Conservation (phyloP, 2,329 filamentous ascomycete species). For the Colletotrichum sp. region DNA sequence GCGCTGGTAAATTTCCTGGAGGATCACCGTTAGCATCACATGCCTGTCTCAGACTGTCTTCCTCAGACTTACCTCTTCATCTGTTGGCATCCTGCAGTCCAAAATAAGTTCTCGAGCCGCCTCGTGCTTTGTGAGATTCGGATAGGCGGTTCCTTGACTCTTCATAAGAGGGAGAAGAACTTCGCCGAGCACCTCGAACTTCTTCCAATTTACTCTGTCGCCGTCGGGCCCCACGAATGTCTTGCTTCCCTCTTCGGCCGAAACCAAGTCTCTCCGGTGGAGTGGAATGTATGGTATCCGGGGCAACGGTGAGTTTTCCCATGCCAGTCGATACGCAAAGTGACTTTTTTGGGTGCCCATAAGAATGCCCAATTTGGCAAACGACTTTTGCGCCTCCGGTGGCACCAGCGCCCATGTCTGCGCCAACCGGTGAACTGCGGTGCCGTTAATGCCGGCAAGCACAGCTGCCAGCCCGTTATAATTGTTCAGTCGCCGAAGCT, state of each 20-base stretch:
- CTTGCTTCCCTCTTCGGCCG: slow-evolving; percentile 88
- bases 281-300: slow-evolving; percentile 94
- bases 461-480: slow-evolving; percentile 97
- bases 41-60: neutral
- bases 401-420: slow-evolving; percentile 82
- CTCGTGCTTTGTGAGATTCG: slow-evolving; percentile 72
- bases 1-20: slow-evolving; percentile 67
- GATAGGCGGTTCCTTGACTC: slow-evolving; percentile 86
- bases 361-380: slow-evolving; percentile 85
- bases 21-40: slow-evolving; percentile 26
- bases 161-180: slow-evolving; percentile 89
- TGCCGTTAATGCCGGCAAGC: slow-evolving; percentile 89
- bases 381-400: slow-evolving; percentile 76
- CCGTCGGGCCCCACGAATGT: slow-evolving; percentile 80
- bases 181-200: slow-evolving; percentile 95
- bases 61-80: slow-evolving; percentile 77
- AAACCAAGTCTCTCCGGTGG: slow-evolving; percentile 87
- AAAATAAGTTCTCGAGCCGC: slow-evolving; percentile 76
- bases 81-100: slow-evolving; percentile 80
- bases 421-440: slow-evolving; percentile 80
- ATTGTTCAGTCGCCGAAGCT: slow-evolving; percentile 90
- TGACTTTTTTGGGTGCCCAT: slow-evolving; percentile 95
- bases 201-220: slow-evolving; percentile 93
- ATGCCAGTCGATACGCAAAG: slow-evolving; percentile 94
- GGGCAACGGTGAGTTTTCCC: slow-evolving; percentile 91